Evolutionary conservation across 163 green algal species (phyloP).

Genomic region (Scenedesmus sp.): DNA sequence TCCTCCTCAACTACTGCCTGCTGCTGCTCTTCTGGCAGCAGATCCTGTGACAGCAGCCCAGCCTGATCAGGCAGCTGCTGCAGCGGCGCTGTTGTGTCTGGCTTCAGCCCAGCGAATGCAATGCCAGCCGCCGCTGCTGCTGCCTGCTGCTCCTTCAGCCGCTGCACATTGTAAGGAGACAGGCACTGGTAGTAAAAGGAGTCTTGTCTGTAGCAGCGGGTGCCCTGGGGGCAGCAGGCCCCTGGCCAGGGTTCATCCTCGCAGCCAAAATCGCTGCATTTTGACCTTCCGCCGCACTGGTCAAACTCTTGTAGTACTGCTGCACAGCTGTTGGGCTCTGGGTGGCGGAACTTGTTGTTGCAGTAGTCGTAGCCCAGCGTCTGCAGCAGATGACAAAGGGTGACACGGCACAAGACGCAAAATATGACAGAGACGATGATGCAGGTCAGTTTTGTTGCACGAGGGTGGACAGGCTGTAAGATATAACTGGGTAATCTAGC

Average conservation of each 20-base stretch:
- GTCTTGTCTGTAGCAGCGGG: background rate
- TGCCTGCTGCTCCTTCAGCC: background rate
- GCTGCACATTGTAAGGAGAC: background rate
- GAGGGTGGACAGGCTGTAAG: background rate
- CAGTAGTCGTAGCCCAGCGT: slow-evolving; percentile 26
- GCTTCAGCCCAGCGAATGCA: background rate
- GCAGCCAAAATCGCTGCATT: slow-evolving; percentile 39
- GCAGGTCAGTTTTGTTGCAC: background rate
- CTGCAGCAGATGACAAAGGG: background rate
- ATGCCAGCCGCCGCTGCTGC: background rate
- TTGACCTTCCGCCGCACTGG: slow-evolving; percentile 40
- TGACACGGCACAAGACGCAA: background rate
- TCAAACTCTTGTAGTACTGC: background rate
- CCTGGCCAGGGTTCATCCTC: slow-evolving; percentile 24
- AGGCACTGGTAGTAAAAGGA: slow-evolving; percentile 32
- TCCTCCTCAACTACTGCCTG: background rate
- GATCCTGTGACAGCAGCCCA: background rate
- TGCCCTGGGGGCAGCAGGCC: slow-evolving; percentile 14
- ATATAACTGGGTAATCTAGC: too few species aligned
- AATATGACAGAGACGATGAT: background rate
- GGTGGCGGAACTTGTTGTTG: too few species aligned
- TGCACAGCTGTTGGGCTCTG: background rate
- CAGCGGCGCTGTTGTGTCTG: background rate
- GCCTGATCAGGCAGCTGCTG: background rate
- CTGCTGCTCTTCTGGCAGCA: background rate